These are phyloP conservation scores for Avicennia marina DNA, from an alignment of 257 asterid genomes.

Conservation along the genomic window DNA sequence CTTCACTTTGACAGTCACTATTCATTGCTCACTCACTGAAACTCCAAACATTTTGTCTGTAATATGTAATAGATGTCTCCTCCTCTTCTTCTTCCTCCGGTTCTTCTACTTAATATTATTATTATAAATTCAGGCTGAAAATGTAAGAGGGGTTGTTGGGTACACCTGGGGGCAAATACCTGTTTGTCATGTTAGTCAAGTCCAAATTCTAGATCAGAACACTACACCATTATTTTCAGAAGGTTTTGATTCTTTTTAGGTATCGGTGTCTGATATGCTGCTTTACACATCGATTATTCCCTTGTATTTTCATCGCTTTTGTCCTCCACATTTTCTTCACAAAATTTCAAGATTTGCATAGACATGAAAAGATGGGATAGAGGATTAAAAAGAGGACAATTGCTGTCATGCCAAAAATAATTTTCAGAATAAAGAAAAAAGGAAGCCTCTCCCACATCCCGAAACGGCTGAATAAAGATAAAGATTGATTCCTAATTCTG, in stretches of 20 bases:
- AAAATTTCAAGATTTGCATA: no score
- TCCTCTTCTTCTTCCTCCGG: no score
- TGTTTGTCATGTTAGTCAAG: slow-evolving; percentile 16
- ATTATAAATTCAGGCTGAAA: background rate
- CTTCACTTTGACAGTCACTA: slow-evolving; percentile 5
- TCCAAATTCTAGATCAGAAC: background rate
- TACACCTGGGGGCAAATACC: slow-evolving; percentile 24
- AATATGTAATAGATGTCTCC: background rate
- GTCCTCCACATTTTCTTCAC: no score
- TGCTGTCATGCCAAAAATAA: no score
- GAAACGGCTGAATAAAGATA: no score
- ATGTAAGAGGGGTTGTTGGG: slow-evolving; percentile 25
- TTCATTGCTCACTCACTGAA: slow-evolving; percentile 5
- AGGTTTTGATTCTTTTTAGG: slow-evolving; percentile 21
- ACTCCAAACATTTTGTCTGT: slow-evolving; percentile 16
- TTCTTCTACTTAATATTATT: no score
- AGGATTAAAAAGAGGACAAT: no score
- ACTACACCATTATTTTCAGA: background rate
- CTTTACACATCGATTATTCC: slow-evolving; percentile 16
- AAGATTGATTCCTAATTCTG: no score
- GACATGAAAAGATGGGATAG: no score
- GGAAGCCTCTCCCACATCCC: no score
- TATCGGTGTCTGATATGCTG: slow-evolving; percentile 1
- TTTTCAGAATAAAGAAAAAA: no score
- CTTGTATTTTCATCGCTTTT: no score